phyloP scores from a whole-genome alignment of 163 green algal genomes.

The Scenedesmus sp. region DNA sequence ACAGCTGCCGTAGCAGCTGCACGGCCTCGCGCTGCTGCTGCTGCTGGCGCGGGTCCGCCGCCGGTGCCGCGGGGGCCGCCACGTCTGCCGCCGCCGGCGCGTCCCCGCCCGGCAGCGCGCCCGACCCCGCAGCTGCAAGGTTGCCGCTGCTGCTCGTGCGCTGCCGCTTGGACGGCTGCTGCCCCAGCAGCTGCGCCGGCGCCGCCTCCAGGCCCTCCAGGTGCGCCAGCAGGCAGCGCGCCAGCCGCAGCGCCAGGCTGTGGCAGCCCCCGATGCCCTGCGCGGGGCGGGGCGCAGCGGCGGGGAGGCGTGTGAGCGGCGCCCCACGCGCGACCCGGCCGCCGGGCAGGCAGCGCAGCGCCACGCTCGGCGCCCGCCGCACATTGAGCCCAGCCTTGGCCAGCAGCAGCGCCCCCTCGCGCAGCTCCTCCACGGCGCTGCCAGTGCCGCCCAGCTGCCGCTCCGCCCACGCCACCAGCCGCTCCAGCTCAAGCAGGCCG shows the following conservation, averaged over 20 bases:
- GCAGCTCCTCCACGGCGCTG: background rate
- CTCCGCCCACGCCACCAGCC: background rate
- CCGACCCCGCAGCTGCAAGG: background rate
- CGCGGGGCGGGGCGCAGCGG: too few relatives aligned
- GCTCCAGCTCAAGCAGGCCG: background rate
- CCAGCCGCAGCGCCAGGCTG: background rate
- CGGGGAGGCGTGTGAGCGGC: too few relatives aligned
- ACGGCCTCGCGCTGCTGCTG: background rate
- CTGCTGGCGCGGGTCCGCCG: too few relatives aligned
- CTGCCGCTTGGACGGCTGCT: background rate
- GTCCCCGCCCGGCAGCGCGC: too few relatives aligned
- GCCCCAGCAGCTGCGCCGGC: too few relatives aligned
- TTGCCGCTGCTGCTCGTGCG: too few relatives aligned
- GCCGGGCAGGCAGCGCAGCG: too few relatives aligned
- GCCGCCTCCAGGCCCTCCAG: too few relatives aligned
- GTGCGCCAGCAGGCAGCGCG: background rate
- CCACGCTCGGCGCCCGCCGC: background rate
- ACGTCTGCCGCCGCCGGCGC: too few relatives aligned
- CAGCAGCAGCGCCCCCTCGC: background rate
- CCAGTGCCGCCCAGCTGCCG: background rate
- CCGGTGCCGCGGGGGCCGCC: too few relatives aligned
- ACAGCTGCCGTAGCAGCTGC: background rate
- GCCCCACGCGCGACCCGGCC: too few relatives aligned
- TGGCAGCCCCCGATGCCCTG: constrained; percentile 2
- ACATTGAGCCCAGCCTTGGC: background rate